A percentile compares a stretch with the other conserved stretches of the same genome.
Evolutionary conservation across 345 rosid species (phyloP).

Genomic region (Linum tenue): DNA sequence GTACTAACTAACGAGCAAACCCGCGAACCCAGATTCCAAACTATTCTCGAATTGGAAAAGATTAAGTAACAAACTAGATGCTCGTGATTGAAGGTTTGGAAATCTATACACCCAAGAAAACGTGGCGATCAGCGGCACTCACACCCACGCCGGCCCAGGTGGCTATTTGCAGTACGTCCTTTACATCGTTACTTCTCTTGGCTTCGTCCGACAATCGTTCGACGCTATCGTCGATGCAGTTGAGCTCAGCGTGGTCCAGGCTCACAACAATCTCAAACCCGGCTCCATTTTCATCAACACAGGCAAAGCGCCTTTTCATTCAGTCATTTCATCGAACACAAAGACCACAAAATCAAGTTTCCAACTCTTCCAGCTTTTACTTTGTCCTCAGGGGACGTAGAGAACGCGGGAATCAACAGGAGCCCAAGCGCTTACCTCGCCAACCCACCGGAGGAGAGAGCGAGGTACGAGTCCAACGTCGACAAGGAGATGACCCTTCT

Average conservation of each 20-base stretch:
- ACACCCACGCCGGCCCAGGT: conserved; percentile 53
- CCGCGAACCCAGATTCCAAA: too few species aligned
- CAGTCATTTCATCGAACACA: not conserved
- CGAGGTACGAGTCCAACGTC: conserved; percentile 28
- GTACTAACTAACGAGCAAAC: too few species aligned
- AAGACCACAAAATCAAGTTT: not conserved
- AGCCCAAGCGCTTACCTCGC: conserved; percentile 49
- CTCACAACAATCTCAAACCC: conserved; percentile 41
- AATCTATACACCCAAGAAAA: conserved; percentile 44
- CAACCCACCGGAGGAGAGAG: conserved; percentile 44
- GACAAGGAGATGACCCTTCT: conserved; percentile 48
- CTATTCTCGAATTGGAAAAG: too few species aligned
- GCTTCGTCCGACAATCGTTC: conserved; percentile 50
- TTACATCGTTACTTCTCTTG: conserved; percentile 40
- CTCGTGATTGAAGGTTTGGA: conserved; percentile 31
- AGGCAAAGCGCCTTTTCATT: conserved; percentile 14
- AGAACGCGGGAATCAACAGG: conserved; percentile 44
- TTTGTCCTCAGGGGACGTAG: conserved; percentile 31
- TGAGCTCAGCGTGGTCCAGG: conserved; percentile 40
- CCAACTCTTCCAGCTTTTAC: too few species aligned
- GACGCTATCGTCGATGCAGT: conserved; percentile 40
- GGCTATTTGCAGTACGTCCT: conserved; percentile 50
- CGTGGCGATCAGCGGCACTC: conserved; percentile 47
- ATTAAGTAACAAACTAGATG: too few species aligned
- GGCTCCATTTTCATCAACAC: conserved; percentile 36